Conservation (phyloP, 768 basidiomycete species). For the Atractiella rhizophila region DNA sequence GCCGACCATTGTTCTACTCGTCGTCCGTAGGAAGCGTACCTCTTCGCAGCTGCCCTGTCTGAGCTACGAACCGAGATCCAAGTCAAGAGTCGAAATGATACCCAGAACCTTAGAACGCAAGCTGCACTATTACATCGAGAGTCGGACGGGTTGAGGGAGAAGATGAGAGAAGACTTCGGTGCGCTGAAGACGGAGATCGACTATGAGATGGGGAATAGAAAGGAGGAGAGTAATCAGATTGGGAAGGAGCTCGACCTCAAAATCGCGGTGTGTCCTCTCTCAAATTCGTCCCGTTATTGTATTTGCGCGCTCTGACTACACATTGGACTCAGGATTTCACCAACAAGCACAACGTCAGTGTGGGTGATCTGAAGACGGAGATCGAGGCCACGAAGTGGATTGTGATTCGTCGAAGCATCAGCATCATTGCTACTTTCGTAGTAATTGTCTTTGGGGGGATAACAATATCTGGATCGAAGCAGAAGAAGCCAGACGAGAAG, state of each 20-base stretch:
- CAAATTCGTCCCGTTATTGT: too few species aligned
- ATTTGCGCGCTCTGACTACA: too few species aligned
- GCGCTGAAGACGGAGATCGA: slow-evolving; percentile 84
- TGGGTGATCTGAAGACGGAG: slow-evolving; percentile 24
- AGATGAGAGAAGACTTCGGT: slow-evolving; percentile 78
- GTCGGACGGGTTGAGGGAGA: slow-evolving; percentile 56
- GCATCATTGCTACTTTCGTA: too few species aligned
- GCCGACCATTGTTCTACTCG: slow-evolving; percentile 29
- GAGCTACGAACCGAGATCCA: slow-evolving; percentile 69
- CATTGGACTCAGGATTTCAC: slow-evolving; percentile 28
- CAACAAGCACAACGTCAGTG: slow-evolving; percentile 25
- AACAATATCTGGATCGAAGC: too few species aligned
- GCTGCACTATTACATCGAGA: slow-evolving; percentile 58
- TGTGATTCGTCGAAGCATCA: slow-evolving; percentile 21
- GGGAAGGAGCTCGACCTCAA: slow-evolving; percentile 57
- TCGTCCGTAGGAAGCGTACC: slow-evolving; percentile 89
- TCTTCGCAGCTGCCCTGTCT: slow-evolving; percentile 76
- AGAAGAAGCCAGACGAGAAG: too few species aligned
- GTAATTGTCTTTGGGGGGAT: too few species aligned
- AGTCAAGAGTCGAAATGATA: slow-evolving; percentile 57
- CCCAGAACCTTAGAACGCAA: slow-evolving; percentile 49
- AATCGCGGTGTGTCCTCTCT: too few species aligned
- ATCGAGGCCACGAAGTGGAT: slow-evolving; percentile 26
- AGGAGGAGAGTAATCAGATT: slow-evolving; percentile 66
- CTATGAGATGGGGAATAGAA: slow-evolving; percentile 83